Conservation (phyloP, 2,329 filamentous ascomycete genomes). For the Aspergillus fructus region DNA sequence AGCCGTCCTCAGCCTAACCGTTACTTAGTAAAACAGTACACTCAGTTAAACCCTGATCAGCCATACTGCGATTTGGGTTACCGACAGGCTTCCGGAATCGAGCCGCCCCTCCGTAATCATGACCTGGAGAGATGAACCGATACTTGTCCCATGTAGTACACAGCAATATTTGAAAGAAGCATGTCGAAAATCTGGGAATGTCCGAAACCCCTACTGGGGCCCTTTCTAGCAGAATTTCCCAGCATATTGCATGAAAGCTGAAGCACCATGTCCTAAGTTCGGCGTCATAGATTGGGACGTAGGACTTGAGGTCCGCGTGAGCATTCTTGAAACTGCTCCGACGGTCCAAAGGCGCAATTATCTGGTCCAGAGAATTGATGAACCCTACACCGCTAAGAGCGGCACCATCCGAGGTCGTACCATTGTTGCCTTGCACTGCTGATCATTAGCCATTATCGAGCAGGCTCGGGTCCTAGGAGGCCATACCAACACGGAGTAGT, state of each 20-base stretch:
- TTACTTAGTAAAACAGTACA: not conserved
- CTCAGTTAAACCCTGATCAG: not conserved
- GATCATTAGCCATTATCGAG: not conserved
- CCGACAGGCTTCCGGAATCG: constrained; percentile 1
- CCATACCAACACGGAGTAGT: constrained; percentile 2
- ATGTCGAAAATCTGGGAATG: not conserved
- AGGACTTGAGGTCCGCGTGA: not conserved
- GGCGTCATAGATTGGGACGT: not conserved
- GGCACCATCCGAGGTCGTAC: not conserved
- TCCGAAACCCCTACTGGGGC: not conserved
- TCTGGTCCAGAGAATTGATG: not conserved
- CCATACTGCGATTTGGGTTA: not conserved
- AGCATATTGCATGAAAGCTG: too few species aligned
- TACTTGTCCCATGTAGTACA: not conserved
- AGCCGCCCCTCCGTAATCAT: constrained; percentile 5
- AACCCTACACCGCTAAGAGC: constrained; percentile 4
- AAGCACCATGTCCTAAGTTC: not conserved
- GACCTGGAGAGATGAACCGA: not conserved
- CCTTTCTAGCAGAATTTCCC: constrained; percentile 2
- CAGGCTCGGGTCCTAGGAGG: not conserved
- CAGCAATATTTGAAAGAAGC: not conserved
- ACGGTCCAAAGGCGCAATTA: not conserved
- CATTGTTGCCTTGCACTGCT: not conserved
- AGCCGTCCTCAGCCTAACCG: not conserved
- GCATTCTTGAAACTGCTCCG: not conserved